Evolutionary conservation across 2,329 filamentous ascomycete species (phyloP), one percentile per base, ranked within the genome.

Genomic region (Fragosphaeria purpurea): DNA sequence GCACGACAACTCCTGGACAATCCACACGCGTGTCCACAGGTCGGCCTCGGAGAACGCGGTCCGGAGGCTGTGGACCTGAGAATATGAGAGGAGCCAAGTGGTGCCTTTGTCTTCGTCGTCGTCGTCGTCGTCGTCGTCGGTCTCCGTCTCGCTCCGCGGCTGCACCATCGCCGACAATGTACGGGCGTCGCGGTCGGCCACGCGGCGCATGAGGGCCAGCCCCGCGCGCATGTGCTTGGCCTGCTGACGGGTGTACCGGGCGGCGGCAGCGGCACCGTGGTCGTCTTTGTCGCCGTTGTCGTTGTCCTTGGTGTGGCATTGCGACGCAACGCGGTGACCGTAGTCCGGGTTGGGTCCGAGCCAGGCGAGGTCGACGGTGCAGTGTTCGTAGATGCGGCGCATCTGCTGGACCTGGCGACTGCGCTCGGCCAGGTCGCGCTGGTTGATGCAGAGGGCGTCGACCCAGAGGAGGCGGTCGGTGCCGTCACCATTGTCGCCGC

Each of bases 371-470:
- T 50, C 50, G 1, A 34, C 40, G 30, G 32, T 33, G 12, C 54
- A 52, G 32, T 32, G 33, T n/a, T 48, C 46, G 50, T 54, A 57
- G 44, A 57, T 53, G 43, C 35, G 46, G 9, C 44, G 34, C 56
- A 57, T 57, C 37, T 47, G 45, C 34, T 41, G 40, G 7, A 56
- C 53, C 42, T 57, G 54, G 7, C 32, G 35, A n/a, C 42, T 40
- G 32, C 55, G 53, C 40, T 57, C 56, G 33, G 31, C 40, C 5
- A 31, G 13, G 45, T 55, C 51, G 13, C 33, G n/a, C 48, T 56
- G 56, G 46, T 57, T 53, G 54, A 56, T 55, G 48, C 56, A 57
- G 5, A 57, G 50, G n/a, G 54, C 51, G 31, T 57, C 56, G 41
- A 57, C 50, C 56, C 56, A 57, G 38, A 57, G 49, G 30, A 50